A percentile compares a stretch with the other conserved stretches of the same genome.
These are phyloP conservation scores for Populus euphratica DNA, from an alignment of 345 rosid genomes.

Conservation along the genomic window DNA sequence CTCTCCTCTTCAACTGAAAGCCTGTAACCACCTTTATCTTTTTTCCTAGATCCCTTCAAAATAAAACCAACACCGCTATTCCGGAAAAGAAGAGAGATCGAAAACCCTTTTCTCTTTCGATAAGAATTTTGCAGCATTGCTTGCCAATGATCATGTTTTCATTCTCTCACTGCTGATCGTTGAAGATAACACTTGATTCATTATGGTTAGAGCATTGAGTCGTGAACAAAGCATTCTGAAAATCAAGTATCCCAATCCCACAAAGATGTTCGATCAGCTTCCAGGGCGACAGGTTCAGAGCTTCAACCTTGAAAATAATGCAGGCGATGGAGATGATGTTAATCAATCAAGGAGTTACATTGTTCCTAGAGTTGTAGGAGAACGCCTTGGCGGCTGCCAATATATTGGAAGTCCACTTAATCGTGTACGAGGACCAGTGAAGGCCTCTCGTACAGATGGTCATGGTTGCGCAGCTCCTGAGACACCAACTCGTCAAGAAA, in stretches of 20 bases:
- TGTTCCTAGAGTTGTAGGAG: slow-evolving; percentile 7
- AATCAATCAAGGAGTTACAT: slow-evolving; percentile 11
- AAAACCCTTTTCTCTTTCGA: not conserved
- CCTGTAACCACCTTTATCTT: too few relatives aligned
- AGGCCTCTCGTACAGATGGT: slow-evolving; percentile 8
- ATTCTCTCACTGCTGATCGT: too few relatives aligned
- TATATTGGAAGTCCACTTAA: slow-evolving; percentile 29
- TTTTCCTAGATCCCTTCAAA: not conserved
- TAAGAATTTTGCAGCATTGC: too few relatives aligned
- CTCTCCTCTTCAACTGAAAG: not conserved
- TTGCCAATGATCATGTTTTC: too few relatives aligned
- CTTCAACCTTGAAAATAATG: slow-evolving; percentile 6
- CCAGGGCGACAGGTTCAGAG: slow-evolving; percentile 31
- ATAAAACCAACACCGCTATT: not conserved
- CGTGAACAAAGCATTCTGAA: slow-evolving; percentile 46
- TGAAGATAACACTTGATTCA: not conserved
- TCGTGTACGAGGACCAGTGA: slow-evolving; percentile 11
- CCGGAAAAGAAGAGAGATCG: not conserved
- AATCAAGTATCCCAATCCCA: slow-evolving; percentile 42
- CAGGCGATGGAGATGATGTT: not conserved
- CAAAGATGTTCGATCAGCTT: slow-evolving; percentile 40
- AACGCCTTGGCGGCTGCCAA: slow-evolving; percentile 23
- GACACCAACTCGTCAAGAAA: slow-evolving; percentile 25
- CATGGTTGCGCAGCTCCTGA: slow-evolving; percentile 1
- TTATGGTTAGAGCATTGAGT: slow-evolving; percentile 63